phyloP scores from a whole-genome alignment of 108 stramenopile species.

The Pseudonitzschia multistriata region DNA sequence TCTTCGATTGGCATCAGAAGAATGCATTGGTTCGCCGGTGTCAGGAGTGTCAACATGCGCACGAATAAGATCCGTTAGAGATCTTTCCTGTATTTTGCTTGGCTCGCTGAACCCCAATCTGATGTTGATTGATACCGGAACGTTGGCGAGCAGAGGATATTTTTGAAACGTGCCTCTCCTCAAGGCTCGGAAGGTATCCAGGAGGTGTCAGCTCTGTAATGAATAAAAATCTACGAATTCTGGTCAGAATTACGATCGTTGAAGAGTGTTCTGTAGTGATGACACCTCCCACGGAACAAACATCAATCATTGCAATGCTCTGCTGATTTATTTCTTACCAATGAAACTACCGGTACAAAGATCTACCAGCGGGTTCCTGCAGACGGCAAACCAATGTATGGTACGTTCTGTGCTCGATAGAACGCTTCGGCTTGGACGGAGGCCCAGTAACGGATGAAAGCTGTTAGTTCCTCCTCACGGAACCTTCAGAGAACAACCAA shows the following conservation, averaged over 20 bases:
- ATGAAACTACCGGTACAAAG: not conserved
- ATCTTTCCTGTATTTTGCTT: not conserved
- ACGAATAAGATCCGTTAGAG: not conserved
- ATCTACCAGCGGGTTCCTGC: too few relatives aligned
- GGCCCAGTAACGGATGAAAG: not conserved
- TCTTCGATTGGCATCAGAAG: not conserved
- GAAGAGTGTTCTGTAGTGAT: constrained; percentile 12
- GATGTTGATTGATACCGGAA: not conserved
- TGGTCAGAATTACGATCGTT: constrained; percentile 16
- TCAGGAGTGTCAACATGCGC: not conserved
- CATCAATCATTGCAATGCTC: not conserved
- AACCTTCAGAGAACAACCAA: not conserved
- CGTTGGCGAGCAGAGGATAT: not conserved
- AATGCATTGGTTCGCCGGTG: not conserved
- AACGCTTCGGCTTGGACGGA: not conserved
- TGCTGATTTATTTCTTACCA: not conserved
- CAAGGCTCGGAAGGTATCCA: constrained; percentile 18
- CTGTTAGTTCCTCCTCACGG: not conserved
- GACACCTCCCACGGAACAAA: constrained; percentile 2
- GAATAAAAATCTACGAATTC: not conserved
- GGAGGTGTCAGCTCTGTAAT: not conserved
- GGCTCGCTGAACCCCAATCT: not conserved
- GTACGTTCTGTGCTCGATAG: not conserved
- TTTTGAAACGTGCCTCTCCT: constrained; percentile 8
- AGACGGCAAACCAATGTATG: too few relatives aligned